Evolutionary conservation across 768 basidiomycete genomes (phyloP).

Genomic region (Wakefieldia striispora): DNA sequence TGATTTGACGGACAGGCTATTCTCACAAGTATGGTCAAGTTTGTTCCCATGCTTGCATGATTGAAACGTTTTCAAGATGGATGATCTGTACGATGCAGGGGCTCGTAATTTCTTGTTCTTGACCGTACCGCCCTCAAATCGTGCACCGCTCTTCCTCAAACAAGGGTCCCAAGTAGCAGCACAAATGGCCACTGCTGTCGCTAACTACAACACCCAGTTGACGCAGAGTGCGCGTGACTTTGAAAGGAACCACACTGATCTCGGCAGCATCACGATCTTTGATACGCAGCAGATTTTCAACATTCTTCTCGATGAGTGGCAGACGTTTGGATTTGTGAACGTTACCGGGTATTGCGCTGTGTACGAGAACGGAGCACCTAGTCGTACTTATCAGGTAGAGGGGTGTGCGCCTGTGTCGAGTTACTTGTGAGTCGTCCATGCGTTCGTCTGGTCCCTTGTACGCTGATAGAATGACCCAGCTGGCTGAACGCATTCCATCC

Average conservation of each 20-base stretch:
- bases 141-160: slow-evolving; percentile 51
- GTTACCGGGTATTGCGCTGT: slow-evolving; percentile 56
- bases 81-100: slow-evolving; percentile 35
- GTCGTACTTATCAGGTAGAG: slow-evolving; percentile 49
- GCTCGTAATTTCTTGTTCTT: slow-evolving; percentile 63
- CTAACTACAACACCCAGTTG: slow-evolving; percentile 53
- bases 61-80: slow-evolving; percentile 9
- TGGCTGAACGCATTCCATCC: slow-evolving; percentile 64
- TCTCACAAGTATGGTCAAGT: slow-evolving; percentile 23
- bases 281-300: slow-evolving; percentile 61
- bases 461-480: slow-evolving; percentile 30
- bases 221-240: slow-evolving; percentile 38
- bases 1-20: slow-evolving; percentile 23
- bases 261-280: slow-evolving; percentile 48
- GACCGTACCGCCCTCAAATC: slow-evolving; percentile 58
- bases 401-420: slow-evolving; percentile 62
- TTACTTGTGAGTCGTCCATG: slow-evolving; percentile 51
- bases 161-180: slow-evolving; percentile 32
- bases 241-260: slow-evolving; percentile 38
- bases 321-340: slow-evolving; percentile 56
- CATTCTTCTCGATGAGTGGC: slow-evolving; percentile 49
- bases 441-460: neutral
- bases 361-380: slow-evolving; percentile 57
- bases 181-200: slow-evolving; percentile 35
- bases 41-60: neutral